These are phyloP conservation scores for Claviceps quebecensis DNA, from an alignment of 2,329 filamentous ascomycete species.

Conservation along the genomic window DNA sequence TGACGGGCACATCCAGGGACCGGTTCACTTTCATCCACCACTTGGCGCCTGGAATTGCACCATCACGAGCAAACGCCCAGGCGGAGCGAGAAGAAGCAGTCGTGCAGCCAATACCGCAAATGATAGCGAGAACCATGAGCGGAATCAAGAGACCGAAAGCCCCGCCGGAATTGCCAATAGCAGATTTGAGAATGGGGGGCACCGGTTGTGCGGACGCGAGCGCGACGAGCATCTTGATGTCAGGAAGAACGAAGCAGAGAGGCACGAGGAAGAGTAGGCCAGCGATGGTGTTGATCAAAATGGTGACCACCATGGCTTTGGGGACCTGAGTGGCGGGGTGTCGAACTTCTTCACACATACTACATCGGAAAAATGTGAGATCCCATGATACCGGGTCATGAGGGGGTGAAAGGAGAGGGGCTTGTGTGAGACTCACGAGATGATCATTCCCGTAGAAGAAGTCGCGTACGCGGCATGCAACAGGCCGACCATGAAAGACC, in stretches of 20 bases:
- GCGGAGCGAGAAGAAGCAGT: slow-evolving; percentile 53
- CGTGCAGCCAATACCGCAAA: slow-evolving; percentile 56
- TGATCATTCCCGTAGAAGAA: slow-evolving; percentile 67
- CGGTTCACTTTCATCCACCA: slow-evolving; percentile 48
- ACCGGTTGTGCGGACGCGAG: slow-evolving; percentile 47
- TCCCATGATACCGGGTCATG: neutral
- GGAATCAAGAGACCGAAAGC: slow-evolving; percentile 50
- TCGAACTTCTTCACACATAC: slow-evolving; percentile 62
- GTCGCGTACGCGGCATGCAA: slow-evolving; percentile 61
- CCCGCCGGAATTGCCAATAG: slow-evolving; percentile 45
- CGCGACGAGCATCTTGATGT: slow-evolving; percentile 38
- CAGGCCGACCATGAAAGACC: slow-evolving; percentile 61
- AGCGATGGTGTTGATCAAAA: slow-evolving; percentile 51
- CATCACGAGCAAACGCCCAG: slow-evolving; percentile 58
- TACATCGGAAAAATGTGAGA: slow-evolving; percentile 13
- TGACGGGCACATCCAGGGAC: slow-evolving; percentile 50
- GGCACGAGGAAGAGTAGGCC: slow-evolving; percentile 57
- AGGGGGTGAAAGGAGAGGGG: neutral
- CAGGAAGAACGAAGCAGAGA: slow-evolving; percentile 54
- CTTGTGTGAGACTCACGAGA: slow-evolving; percentile 41
- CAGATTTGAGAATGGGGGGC: slow-evolving; percentile 48
- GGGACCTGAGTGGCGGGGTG: slow-evolving; percentile 53
- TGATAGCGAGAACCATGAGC: slow-evolving; percentile 49
- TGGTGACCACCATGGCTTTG: slow-evolving; percentile 56
- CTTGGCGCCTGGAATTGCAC: slow-evolving; percentile 49